These are phyloP conservation scores for Saprolegnia parasitica DNA, from an alignment of 352 stramenopile genomes.

Conservation along the genomic window DNA sequence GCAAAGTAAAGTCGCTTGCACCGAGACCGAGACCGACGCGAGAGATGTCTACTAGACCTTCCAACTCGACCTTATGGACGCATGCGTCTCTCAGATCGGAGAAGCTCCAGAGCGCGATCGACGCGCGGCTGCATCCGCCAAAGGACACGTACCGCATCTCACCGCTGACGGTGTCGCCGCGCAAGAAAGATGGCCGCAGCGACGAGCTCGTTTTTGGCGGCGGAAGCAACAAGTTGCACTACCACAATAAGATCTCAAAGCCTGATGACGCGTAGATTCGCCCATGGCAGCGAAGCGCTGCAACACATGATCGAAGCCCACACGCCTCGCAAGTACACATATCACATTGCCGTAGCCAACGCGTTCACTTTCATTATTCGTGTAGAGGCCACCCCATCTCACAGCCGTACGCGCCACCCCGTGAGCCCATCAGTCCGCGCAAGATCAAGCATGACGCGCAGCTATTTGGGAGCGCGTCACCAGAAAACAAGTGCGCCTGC, in stretches of 20 bases:
- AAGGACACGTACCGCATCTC: background rate
- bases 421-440: background rate
- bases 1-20: too few relatives aligned
- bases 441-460: conserved; percentile 19
- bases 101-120: conserved; percentile 17
- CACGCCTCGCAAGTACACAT: conserved; percentile 13
- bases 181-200: background rate
- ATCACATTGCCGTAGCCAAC: background rate
- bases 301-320: conserved; percentile 14
- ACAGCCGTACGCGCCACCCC: conserved; percentile 14
- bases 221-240: conserved; percentile 5
- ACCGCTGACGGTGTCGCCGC: conserved; percentile 1
- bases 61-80: conserved; percentile 16
- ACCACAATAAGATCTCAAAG: background rate
- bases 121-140: background rate
- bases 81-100: conserved; percentile 19
- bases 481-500: conserved; percentile 23
- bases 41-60: conserved; percentile 15
- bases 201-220: conserved; percentile 22
- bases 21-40: background rate
- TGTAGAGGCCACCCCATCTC: conserved; percentile 20
- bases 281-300: conserved; percentile 22
- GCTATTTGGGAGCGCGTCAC: conserved; percentile 21
- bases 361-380: background rate
- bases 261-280: conserved; percentile 8